phyloP scores from a whole-genome alignment of 257 asterid genomes.

The Solanum piurae region DNA sequence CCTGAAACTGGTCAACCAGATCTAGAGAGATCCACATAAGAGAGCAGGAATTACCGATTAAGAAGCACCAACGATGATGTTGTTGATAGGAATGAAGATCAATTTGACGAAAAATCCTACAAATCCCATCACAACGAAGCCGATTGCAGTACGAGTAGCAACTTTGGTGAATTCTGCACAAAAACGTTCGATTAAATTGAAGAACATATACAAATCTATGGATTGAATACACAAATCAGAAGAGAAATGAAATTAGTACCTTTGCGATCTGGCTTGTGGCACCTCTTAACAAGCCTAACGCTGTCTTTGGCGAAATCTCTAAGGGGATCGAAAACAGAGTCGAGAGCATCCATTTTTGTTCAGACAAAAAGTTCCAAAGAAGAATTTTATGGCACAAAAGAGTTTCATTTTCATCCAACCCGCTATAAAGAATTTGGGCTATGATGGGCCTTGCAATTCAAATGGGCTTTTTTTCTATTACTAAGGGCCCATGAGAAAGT shows the following conservation, averaged over 20 bases:
- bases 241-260: background rate
- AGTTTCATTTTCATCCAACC: background rate
- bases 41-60: background rate
- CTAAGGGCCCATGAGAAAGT: background rate
- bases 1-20: background rate
- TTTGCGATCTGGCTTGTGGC: slow-evolving; percentile 25
- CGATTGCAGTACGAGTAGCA: slow-evolving; percentile 21
- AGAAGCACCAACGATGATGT: slow-evolving; percentile 22
- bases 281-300: slow-evolving; percentile 18
- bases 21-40: background rate
- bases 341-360: slow-evolving; percentile 14
- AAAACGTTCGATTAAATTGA: background rate
- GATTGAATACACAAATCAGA: background rate
- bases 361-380: background rate
- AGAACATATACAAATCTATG: background rate
- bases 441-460: background rate
- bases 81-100: slow-evolving; percentile 26
- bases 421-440: background rate
- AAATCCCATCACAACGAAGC: slow-evolving; percentile 25
- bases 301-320: slow-evolving; percentile 24
- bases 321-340: slow-evolving; percentile 19
- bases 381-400: background rate
- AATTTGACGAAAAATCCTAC: slow-evolving; percentile 24
- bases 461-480: background rate
- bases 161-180: slow-evolving; percentile 21